Evolutionary conservation across 768 basidiomycete genomes (phyloP).

Genomic region (Gymnopilus dilepis): DNA sequence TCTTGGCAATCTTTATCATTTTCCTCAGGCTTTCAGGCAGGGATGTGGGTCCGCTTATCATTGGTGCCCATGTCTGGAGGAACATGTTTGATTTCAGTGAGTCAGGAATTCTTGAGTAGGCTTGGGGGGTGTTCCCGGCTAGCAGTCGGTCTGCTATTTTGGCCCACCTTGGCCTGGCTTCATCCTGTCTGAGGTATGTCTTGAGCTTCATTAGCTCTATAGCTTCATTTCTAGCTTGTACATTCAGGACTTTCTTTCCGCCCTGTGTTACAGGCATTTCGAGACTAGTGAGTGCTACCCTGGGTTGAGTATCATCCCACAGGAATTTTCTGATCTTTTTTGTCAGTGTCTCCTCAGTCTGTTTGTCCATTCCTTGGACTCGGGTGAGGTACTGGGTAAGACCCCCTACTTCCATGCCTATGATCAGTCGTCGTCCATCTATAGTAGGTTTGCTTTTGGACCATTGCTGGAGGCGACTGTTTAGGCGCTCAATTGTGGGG

Average conservation of each 20-base stretch:
- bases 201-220: conserved; percentile 30
- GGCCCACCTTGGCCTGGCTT: conserved; percentile 33
- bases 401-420: conserved; percentile 31
- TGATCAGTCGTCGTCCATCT: conserved; percentile 28
- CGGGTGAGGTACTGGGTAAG: conserved; percentile 39
- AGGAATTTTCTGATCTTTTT: conserved; percentile 32
- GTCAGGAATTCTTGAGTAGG: conserved; percentile 1
- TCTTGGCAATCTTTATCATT: conserved; percentile 27
- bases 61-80: conserved; percentile 33
- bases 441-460: conserved; percentile 31
- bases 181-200: conserved; percentile 24
- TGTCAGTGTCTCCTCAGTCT: conserved; percentile 24
- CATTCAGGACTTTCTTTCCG: conserved; percentile 31
- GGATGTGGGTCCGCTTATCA: background rate
- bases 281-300: conserved; percentile 26
- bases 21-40: conserved; percentile 19
- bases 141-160: conserved; percentile 31
- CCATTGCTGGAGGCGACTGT: conserved; percentile 29
- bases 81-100: conserved; percentile 23
- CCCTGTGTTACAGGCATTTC: conserved; percentile 22
- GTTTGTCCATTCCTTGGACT: conserved; percentile 42
- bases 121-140: conserved; percentile 7
- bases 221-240: conserved; percentile 33
- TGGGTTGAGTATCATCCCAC: conserved; percentile 24
- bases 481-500: conserved; percentile 31